Evolutionary conservation across 2,329 filamentous ascomycete genomes (phyloP).

Genomic region (Orbilia oligospora): DNA sequence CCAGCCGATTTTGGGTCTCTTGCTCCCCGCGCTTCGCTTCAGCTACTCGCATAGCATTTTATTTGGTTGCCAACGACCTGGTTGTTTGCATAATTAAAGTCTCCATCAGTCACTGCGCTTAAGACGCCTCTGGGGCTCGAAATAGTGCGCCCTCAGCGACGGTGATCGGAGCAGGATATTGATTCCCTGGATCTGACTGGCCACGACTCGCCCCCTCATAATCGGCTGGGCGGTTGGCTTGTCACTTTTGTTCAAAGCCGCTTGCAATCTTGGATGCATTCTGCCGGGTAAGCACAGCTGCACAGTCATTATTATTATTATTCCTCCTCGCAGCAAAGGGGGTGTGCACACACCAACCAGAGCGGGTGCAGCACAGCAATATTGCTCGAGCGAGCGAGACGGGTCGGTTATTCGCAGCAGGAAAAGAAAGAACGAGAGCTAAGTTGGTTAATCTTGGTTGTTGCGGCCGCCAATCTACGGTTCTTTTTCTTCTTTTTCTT

Average conservation of each 20-base stretch:
- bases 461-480: constrained; percentile 47
- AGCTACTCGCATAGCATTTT: constrained; percentile 27
- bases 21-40: constrained; percentile 38
- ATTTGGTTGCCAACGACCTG: constrained; percentile 45
- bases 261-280: constrained; percentile 50
- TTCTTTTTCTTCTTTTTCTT: constrained; percentile 35
- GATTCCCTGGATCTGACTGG: constrained; percentile 49
- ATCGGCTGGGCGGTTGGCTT: constrained; percentile 57
- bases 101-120: constrained; percentile 41
- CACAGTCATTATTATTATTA: constrained; percentile 6
- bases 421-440: constrained; percentile 20
- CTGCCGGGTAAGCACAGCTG: constrained; percentile 52
- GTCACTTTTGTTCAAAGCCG: constrained; percentile 25
- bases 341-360: constrained; percentile 33
- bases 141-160: constrained; percentile 34
- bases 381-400: constrained; percentile 12
- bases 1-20: constrained; percentile 50
- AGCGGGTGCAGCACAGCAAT: constrained; percentile 5
- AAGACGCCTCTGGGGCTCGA: constrained; percentile 8
- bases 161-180: constrained; percentile 44
- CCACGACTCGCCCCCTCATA: constrained; percentile 42
- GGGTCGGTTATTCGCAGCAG: constrained; percentile 47
- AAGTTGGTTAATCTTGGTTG: constrained; percentile 19
- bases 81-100: constrained; percentile 40
- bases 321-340: constrained; percentile 37